Evolutionary conservation across 192 early-diverging fungal genomes (phyloP).

Genomic region (Pilaira anomala): DNA sequence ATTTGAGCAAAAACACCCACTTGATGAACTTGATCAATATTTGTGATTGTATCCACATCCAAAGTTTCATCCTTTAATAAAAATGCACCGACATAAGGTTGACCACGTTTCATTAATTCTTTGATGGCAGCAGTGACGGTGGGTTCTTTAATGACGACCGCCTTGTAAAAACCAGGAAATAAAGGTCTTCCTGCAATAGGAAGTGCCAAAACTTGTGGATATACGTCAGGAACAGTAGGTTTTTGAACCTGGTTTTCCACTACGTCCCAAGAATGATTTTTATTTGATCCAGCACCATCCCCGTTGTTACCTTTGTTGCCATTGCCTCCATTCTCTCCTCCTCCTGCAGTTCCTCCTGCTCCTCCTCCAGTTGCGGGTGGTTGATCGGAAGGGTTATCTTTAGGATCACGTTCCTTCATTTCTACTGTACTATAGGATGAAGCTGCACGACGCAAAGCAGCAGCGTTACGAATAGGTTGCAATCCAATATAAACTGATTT

Average conservation of each 20-base stretch:
- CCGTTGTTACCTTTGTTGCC: constrained; percentile 26
- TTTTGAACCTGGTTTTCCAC: constrained; percentile 67
- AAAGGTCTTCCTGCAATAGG: constrained; percentile 90
- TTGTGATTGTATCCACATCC: constrained; percentile 79
- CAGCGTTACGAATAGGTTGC: constrained; percentile 22
- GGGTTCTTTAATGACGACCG: constrained; percentile 94
- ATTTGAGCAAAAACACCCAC: constrained; percentile 98
- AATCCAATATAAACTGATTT: constrained; percentile 24
- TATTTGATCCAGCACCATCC: constrained; percentile 32
- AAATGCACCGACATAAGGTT: constrained; percentile 97
- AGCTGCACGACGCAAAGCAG: constrained; percentile 13
- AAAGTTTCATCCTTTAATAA: constrained; percentile 87
- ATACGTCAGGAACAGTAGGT: constrained; percentile 84
- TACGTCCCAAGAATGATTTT: constrained; percentile 38
- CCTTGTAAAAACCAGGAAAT: constrained; percentile 98
- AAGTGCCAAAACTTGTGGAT: constrained; percentile 90
- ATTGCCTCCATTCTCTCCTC: neutral
- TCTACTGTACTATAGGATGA: neutral
- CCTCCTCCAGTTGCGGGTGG: constrained; percentile 16
- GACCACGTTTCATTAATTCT: constrained; percentile 83
- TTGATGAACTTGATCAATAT: constrained; percentile 74
- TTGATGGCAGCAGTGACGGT: constrained; percentile 89
- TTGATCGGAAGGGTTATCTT: constrained; percentile 25
- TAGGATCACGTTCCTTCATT: constrained; percentile 25
- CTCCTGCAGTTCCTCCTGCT: neutral